Evolutionary conservation across 1,284 basidiomycete species (phyloP).

Genomic region (Amylostereum areolatum): DNA sequence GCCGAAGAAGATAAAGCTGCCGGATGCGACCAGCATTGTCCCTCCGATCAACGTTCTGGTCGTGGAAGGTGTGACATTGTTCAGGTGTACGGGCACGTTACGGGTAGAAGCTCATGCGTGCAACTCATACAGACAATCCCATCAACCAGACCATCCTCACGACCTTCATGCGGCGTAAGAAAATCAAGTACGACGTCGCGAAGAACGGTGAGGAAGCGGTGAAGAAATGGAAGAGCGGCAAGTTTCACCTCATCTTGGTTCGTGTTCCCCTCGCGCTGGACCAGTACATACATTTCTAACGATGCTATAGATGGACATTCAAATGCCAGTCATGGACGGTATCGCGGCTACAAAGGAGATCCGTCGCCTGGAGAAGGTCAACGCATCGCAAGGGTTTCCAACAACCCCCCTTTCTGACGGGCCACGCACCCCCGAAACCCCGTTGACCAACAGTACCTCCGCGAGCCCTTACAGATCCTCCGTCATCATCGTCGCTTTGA

Average conservation of each 20-base stretch:
- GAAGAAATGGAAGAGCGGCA: constrained; percentile 90
- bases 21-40: constrained; percentile 55
- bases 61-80: constrained; percentile 69
- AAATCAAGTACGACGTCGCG: constrained; percentile 93
- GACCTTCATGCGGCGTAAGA: constrained; percentile 94
- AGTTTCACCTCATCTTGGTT: constrained; percentile 94
- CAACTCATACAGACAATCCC: constrained; percentile 73
- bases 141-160: constrained; percentile 98
- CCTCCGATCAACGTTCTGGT: constrained; percentile 95
- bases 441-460: constrained; percentile 35
- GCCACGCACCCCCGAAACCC: constrained; percentile 43
- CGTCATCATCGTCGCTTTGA: constrained; percentile 98
- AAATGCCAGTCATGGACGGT: constrained; percentile 98
- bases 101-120: constrained; percentile 11
- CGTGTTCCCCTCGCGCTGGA: constrained; percentile 22
- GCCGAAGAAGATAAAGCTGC: constrained; percentile 18
- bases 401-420: constrained; percentile 58
- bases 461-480: constrained; percentile 80
- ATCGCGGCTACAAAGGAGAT: constrained; percentile 98
- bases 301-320: constrained; percentile 89
- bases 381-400: constrained; percentile 68
- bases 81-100: background rate
- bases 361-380: constrained; percentile 72
- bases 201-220: constrained; percentile 96
- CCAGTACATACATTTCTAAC: constrained; percentile 4